phyloP scores from a whole-genome alignment of 2,329 filamentous ascomycete genomes.

The Aspergillus hiratsukae region DNA sequence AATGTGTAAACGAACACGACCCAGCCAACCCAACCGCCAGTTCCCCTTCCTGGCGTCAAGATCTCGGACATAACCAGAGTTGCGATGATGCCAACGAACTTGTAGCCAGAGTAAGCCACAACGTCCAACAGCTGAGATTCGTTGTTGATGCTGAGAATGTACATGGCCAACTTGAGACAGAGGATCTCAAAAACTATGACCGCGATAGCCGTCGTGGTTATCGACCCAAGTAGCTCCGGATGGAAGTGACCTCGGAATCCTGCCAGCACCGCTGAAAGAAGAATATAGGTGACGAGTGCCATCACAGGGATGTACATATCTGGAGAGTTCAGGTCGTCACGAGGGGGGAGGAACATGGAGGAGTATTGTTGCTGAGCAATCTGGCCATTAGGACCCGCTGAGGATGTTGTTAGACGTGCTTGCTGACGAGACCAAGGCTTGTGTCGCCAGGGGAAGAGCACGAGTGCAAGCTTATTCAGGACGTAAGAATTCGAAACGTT shows the following conservation, averaged over 20 bases:
- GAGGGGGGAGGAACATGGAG: slow-evolving; percentile 72
- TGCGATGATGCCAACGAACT: slow-evolving; percentile 94
- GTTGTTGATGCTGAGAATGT: slow-evolving; percentile 88
- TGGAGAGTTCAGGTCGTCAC: slow-evolving; percentile 94
- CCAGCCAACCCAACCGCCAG: slow-evolving; percentile 86
- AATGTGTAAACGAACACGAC: slow-evolving; percentile 86
- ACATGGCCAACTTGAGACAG: slow-evolving; percentile 87
- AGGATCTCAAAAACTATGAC: slow-evolving; percentile 85
- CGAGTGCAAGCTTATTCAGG: slow-evolving; percentile 83
- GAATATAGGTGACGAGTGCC: slow-evolving; percentile 95
- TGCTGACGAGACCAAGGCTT: slow-evolving; percentile 96
- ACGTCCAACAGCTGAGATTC: slow-evolving; percentile 90
- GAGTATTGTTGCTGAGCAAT: slow-evolving; percentile 55
- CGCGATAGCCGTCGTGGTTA: slow-evolving; percentile 75
- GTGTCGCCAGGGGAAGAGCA: slow-evolving; percentile 96
- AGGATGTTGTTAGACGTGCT: slow-evolving; percentile 45
- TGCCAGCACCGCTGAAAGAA: slow-evolving; percentile 84
- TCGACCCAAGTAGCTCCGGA: slow-evolving; percentile 86
- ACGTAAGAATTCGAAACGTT: slow-evolving; percentile 98
- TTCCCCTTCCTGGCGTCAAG: slow-evolving; percentile 71
- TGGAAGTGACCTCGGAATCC: slow-evolving; percentile 88
- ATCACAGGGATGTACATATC: slow-evolving; percentile 99
- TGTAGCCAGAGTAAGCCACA: slow-evolving; percentile 95
- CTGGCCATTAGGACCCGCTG: slow-evolving; percentile 52
- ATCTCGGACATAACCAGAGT: slow-evolving; percentile 78